phyloP scores from a whole-genome alignment of 1,284 basidiomycete species.

The Pterula multifida region DNA sequence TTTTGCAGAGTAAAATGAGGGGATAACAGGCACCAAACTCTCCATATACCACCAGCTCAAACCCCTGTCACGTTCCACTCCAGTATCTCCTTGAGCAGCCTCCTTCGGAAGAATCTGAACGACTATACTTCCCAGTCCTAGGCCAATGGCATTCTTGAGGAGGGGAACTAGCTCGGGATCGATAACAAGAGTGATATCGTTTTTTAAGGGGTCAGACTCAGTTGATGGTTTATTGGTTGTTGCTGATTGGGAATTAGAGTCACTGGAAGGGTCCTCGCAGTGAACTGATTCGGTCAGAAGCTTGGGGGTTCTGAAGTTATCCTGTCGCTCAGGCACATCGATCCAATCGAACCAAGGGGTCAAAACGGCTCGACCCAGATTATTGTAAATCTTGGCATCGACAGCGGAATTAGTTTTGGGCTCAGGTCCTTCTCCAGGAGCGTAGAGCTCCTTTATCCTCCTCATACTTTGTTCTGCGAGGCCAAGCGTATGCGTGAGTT shows the following conservation, averaged over 20 bases:
- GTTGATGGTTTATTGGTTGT: not conserved
- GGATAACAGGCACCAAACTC: not conserved
- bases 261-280: not conserved
- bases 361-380: not conserved
- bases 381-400: not conserved
- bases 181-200: not conserved
- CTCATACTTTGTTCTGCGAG: not conserved
- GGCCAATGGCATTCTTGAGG: not conserved
- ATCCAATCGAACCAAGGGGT: not conserved
- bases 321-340: not conserved
- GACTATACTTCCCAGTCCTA: not conserved
- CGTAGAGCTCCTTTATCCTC: not conserved
- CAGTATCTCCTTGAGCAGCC: not conserved
- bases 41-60: not conserved
- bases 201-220: not conserved
- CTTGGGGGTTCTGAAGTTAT: not conserved
- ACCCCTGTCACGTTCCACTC: not conserved
- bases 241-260: not conserved
- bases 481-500: not conserved
- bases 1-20: constrained; percentile 1
- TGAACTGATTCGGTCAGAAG: not conserved
- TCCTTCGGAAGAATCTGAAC: not conserved
- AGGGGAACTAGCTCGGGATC: not conserved
- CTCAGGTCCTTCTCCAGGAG: not conserved
- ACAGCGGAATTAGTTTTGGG: not conserved